Base-by-base conservation (phyloP, 176 grass and related monocot genomes). In the Carex pumila region DNA sequence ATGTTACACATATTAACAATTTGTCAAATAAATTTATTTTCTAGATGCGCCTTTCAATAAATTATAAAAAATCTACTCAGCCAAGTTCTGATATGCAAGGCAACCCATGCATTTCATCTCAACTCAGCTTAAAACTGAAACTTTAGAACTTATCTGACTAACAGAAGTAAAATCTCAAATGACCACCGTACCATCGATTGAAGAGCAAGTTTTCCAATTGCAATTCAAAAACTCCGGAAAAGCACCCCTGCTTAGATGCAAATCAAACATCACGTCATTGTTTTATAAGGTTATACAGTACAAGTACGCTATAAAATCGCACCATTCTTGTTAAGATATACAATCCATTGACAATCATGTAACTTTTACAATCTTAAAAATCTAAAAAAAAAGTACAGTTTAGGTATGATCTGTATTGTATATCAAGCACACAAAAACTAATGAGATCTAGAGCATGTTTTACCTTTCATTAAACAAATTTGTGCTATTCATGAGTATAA, bases 11-110 rank as follows among this genome's bases (percentile, higher is more conserved):
- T 77, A 77, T 77, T 25, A 77, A 77, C 73, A 77, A 77, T 30
- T 77, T 77, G 25, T 54, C 73, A 57, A 32, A 55, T 77, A 56
- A 53, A 77, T 55, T 76, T 76, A 34, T 77, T 77, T 56, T 56
- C 73, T 8, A 55, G 22, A 76, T 54, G 12, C 50, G 0, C 49
- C 73, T 53, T 52, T 29, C 71, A 25, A 68, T 75, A 29, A 74
- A 74, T 75, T 45, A 43, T 10, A 56, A 55, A 56, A 53, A 71
- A 18, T 56, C 39, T 76, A 77, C 30, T 14, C 47, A 18, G 10
- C 49, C n/a, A 77, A 18, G 19, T 32, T 76, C 0, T 30, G 32
- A 54, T 77, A 17, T 57, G 73, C 7, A 21, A 22, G 3, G 39
- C 41, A 55, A 55, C 55, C 50, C 49, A 77, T 9, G 72, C 50